Evolutionary conservation across 805 yeast species (phyloP).

Genomic region (Lachancea nothofagi): DNA sequence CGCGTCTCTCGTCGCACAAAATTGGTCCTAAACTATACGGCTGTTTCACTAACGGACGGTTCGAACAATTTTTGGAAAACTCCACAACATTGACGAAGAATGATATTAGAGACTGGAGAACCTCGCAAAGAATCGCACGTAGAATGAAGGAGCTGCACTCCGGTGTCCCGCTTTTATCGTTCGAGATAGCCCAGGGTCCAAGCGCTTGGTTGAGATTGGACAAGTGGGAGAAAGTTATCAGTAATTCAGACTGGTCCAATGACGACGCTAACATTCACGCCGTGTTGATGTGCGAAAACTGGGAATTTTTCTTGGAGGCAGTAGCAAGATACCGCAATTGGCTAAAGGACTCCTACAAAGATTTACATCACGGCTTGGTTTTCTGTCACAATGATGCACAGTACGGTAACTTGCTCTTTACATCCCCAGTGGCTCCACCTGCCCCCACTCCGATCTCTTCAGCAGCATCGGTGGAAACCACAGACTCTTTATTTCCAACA

Average conservation of each 20-base stretch:
- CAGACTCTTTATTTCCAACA: constrained; percentile 28
- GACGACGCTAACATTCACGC: constrained; percentile 31
- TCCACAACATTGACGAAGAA: constrained; percentile 70
- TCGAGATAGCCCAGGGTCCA: constrained; percentile 59
- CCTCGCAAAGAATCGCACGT: constrained; percentile 81
- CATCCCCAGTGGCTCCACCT: constrained; percentile 43
- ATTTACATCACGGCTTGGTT: constrained; percentile 47
- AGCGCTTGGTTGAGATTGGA: constrained; percentile 60
- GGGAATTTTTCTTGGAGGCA: constrained; percentile 45
- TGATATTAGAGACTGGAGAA: constrained; percentile 69
- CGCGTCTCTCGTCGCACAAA: constrained; percentile 64
- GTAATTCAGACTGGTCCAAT: constrained; percentile 36
- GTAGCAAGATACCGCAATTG: constrained; percentile 54
- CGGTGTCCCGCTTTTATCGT: constrained; percentile 58
- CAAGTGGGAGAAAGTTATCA: constrained; percentile 60
- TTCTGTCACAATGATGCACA: constrained; percentile 97
- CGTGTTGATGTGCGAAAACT: constrained; percentile 38
- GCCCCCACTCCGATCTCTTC: constrained; percentile 11
- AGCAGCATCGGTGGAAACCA: constrained; percentile 14
- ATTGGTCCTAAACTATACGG: constrained; percentile 91
- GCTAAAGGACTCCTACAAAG: constrained; percentile 40
- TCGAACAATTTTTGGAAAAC: constrained; percentile 86
- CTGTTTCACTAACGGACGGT: constrained; percentile 85
- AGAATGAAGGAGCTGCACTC: constrained; percentile 93
- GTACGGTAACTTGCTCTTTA: constrained; percentile 81